These are phyloP conservation scores for Cinnamomum chago DNA, from an alignment of 164 flowering plant species.

Conservation along the genomic window DNA sequence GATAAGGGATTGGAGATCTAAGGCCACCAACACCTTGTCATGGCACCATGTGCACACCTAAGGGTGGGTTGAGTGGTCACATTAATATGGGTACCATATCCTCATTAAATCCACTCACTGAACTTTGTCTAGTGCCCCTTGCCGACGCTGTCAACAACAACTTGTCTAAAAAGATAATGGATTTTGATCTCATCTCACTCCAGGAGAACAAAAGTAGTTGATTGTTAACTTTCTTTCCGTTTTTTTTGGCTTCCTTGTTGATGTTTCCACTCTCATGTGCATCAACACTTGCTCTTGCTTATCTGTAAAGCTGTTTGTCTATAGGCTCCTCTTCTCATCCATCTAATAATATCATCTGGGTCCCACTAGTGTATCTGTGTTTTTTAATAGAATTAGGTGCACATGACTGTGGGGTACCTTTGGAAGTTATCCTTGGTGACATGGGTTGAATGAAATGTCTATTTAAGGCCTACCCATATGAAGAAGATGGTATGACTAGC, in stretches of 20 bases:
- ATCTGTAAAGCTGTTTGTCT: constrained; percentile 3
- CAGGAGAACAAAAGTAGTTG: too few relatives aligned
- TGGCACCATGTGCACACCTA: constrained; percentile 1
- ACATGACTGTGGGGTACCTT: neutral
- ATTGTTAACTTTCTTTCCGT: neutral
- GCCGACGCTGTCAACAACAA: neutral
- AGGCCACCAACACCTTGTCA: constrained; percentile 7
- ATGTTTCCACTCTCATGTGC: constrained; percentile 6
- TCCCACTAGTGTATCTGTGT: neutral
- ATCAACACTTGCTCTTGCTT: constrained; percentile 1
- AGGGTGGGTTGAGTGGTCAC: constrained; percentile 7
- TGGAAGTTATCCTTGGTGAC: neutral
- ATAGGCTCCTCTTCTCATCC: neutral
- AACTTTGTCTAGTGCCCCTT: neutral
- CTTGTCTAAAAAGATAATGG: neutral
- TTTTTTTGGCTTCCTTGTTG: neutral
- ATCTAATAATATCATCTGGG: constrained; percentile 1
- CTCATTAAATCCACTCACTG: constrained; percentile 3
- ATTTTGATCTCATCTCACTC: neutral
- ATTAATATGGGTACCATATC: neutral
- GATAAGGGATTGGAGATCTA: constrained; percentile 10
- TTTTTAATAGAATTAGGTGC: constrained; percentile 4
- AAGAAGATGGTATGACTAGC: neutral
- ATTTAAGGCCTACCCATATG: neutral
- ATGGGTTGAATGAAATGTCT: neutral